phyloP scores from a whole-genome alignment of 1,284 basidiomycete genomes.

The Cryptococcus maquisensis region DNA sequence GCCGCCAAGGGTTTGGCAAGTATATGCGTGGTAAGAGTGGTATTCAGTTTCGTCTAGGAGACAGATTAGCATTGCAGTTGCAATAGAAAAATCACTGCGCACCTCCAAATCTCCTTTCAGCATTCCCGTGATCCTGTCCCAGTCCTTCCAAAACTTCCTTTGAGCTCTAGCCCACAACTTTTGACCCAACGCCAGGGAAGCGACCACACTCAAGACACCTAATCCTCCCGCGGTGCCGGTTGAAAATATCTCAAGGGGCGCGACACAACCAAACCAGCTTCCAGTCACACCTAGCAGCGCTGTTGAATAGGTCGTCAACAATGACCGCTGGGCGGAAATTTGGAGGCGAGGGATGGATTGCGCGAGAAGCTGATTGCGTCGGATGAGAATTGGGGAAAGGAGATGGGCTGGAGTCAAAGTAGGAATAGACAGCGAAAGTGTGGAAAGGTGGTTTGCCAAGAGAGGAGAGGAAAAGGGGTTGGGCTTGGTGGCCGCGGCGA shows the following conservation, averaged over 20 bases:
- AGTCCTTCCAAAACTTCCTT: constrained; percentile 67
- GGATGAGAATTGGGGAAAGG: constrained; percentile 56
- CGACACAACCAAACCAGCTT: constrained; percentile 42
- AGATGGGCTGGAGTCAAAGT: constrained; percentile 55
- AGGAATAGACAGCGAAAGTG: constrained; percentile 53
- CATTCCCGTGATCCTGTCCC: constrained; percentile 63
- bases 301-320: constrained; percentile 52
- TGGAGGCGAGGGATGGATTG: constrained; percentile 63
- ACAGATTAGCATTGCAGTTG: constrained; percentile 14
- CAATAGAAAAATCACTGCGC: constrained; percentile 20
- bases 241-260: constrained; percentile 25
- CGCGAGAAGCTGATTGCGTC: constrained; percentile 58
- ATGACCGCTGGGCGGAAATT: constrained; percentile 60
- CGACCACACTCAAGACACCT: constrained; percentile 57
- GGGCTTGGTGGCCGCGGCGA: constrained; percentile 35
- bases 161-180: constrained; percentile 69
- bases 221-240: constrained; percentile 58
- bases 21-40: constrained; percentile 35
- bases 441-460: constrained; percentile 62
- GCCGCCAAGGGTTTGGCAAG: constrained; percentile 36
- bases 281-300: constrained; percentile 48
- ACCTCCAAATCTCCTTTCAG: constrained; percentile 69
- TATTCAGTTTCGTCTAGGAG: constrained; percentile 21
- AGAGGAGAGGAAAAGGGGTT: constrained; percentile 60
- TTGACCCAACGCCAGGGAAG: constrained; percentile 63